Conservation (phyloP, 345 rosid species). For the Mallotus nudiflorus region DNA sequence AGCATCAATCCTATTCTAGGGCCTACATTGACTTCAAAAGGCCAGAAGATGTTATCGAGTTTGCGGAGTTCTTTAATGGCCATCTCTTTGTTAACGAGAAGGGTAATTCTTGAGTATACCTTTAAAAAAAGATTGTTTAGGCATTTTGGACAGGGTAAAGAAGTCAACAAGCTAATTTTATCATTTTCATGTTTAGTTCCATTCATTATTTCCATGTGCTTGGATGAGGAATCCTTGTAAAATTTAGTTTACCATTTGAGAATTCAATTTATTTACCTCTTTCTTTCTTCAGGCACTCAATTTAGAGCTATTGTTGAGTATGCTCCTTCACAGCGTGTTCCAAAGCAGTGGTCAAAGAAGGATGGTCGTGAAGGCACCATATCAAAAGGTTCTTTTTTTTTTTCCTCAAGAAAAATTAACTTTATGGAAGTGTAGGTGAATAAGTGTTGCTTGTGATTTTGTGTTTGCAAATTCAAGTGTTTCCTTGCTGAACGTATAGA, state of each 20-base stretch:
- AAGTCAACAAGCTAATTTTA: neutral
- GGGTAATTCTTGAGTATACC: slow-evolving; percentile 43
- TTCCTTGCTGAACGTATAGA: slow-evolving; percentile 46
- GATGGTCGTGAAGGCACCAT: slow-evolving; percentile 76
- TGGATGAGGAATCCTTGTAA: neutral
- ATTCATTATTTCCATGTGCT: neutral
- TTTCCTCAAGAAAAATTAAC: neutral
- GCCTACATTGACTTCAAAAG: slow-evolving; percentile 65
- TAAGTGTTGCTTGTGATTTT: slow-evolving; percentile 15
- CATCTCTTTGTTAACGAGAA: slow-evolving; percentile 79
- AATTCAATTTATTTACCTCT: neutral
- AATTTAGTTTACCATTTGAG: neutral
- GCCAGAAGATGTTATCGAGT: slow-evolving; percentile 64
- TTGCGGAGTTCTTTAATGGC: slow-evolving; percentile 72
- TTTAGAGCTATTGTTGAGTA: slow-evolving; percentile 67
- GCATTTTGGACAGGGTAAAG: slow-evolving; percentile 2
- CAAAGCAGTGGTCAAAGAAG: slow-evolving; percentile 54
- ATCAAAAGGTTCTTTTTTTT: slow-evolving; percentile 44
- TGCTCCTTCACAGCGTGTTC: slow-evolving; percentile 70
- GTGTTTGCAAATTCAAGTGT: slow-evolving; percentile 20
- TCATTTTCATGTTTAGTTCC: neutral
- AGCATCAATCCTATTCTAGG: slow-evolving; percentile 55
- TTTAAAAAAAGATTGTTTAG: slow-evolving; percentile 15
- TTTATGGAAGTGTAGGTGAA: neutral
- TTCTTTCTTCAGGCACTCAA: slow-evolving; percentile 50